Conservation (phyloP, 192 early-diverging fungal genomes). For the Backusella mclennaniae region DNA sequence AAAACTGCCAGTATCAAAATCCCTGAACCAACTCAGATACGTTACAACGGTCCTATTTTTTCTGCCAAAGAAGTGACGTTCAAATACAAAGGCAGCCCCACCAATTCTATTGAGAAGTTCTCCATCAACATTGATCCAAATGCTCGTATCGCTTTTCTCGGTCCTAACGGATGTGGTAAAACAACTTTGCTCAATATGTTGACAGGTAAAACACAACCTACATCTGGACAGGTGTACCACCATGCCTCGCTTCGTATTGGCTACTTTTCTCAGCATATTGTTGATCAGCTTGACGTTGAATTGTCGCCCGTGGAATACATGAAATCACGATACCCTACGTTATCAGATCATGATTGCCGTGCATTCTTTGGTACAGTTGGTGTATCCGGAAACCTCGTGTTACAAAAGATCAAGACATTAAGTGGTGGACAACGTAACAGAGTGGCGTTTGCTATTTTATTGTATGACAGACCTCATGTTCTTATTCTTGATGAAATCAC, state of each 20-base stretch:
- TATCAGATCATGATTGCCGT: conserved; percentile 61
- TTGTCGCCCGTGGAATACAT: conserved; percentile 54
- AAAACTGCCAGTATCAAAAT: conserved; percentile 60
- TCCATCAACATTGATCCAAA: conserved; percentile 68
- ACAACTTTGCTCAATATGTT: conserved; percentile 81
- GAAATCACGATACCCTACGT: conserved; percentile 37
- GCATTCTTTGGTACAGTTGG: conserved; percentile 80
- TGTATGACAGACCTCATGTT: conserved; percentile 64
- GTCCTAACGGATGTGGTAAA: conserved; percentile 81
- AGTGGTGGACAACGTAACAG: conserved; percentile 84
- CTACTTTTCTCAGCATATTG: conserved; percentile 83
- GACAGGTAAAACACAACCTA: conserved; percentile 58
- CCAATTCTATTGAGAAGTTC: conserved; percentile 59
- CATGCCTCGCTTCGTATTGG: conserved; percentile 70
- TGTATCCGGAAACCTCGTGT: conserved; percentile 60
- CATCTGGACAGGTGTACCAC: conserved; percentile 58
- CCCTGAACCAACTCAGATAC: conserved; percentile 65
- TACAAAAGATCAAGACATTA: conserved; percentile 58
- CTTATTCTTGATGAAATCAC: conserved; percentile 81
- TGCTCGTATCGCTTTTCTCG: conserved; percentile 73
- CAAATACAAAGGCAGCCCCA: conserved; percentile 26
- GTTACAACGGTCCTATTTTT: conserved; percentile 65
- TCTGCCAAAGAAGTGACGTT: conserved; percentile 60
- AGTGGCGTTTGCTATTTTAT: conserved; percentile 71
- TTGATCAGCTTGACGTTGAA: conserved; percentile 62